Evolutionary conservation across 108 stramenopile genomes (phyloP).

Genomic region (Chaetoceros muelleri): DNA sequence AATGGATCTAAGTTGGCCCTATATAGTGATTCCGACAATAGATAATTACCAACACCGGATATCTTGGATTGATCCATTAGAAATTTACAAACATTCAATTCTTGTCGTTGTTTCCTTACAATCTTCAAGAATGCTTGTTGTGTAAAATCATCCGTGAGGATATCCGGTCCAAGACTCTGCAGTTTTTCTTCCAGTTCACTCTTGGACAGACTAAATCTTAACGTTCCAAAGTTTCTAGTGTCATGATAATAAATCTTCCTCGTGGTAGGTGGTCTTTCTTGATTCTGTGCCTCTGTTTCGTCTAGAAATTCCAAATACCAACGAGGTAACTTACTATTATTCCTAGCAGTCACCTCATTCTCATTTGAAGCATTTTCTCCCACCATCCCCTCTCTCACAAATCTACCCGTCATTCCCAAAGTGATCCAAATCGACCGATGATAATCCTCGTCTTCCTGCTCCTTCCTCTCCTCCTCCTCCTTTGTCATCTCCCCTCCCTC

Average conservation of each 20-base stretch:
- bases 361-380: constrained; percentile 4
- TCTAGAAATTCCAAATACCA: constrained; percentile 60
- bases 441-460: constrained; percentile 24
- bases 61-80: constrained; percentile 71
- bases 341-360: constrained; percentile 18
- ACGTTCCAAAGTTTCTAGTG: constrained; percentile 72
- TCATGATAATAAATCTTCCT: constrained; percentile 46
- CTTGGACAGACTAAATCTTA: constrained; percentile 49
- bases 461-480: background rate
- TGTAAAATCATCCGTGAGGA: constrained; percentile 37
- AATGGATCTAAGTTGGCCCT: constrained; percentile 66
- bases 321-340: constrained; percentile 24
- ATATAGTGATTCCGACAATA: constrained; percentile 74
- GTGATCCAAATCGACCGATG: constrained; percentile 80
- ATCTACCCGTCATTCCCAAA: constrained; percentile 74
- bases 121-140: constrained; percentile 40
- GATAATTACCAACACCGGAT: constrained; percentile 61
- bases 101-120: constrained; percentile 26
- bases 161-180: constrained; percentile 54
- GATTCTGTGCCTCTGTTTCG: constrained; percentile 5
- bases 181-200: constrained; percentile 56
- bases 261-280: background rate
- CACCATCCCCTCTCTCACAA: constrained; percentile 29
- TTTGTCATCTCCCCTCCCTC: too few relatives aligned
- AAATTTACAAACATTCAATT: constrained; percentile 70